Evolutionary conservation across 371 early-diverging fungal genomes (phyloP).

Genomic region (Rhizomucor pusillus): DNA sequence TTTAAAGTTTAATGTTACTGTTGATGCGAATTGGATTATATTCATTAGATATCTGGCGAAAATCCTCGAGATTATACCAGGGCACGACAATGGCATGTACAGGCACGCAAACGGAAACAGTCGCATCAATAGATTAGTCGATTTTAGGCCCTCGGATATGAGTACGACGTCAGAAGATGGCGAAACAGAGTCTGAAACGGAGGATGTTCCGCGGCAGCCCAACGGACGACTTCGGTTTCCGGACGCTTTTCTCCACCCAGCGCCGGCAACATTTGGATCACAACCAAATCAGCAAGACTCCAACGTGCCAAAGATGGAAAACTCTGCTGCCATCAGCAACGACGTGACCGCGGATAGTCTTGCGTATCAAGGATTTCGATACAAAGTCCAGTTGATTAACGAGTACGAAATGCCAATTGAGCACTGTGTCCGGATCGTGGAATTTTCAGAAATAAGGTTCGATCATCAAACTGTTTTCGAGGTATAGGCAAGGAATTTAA

Average conservation of each 20-base stretch:
- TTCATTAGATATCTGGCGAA: slow-evolving; percentile 29
- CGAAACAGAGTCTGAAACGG: slow-evolving; percentile 18
- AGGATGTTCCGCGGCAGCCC: slow-evolving; percentile 35
- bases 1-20: not conserved
- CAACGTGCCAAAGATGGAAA: slow-evolving; percentile 1
- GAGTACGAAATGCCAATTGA: slow-evolving; percentile 29
- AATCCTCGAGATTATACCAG: slow-evolving; percentile 29
- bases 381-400: slow-evolving; percentile 35
- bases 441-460: slow-evolving; percentile 20
- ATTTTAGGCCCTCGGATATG: not conserved
- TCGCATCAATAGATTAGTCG: slow-evolving; percentile 1
- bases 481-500: not conserved
- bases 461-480: not conserved
- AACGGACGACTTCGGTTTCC: slow-evolving; percentile 44
- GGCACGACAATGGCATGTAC: slow-evolving; percentile 4
- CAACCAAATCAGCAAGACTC: not conserved
- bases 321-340: not conserved
- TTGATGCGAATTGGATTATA: not conserved
- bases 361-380: slow-evolving; percentile 8
- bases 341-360: not conserved
- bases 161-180: slow-evolving; percentile 3
- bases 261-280: slow-evolving; percentile 11
- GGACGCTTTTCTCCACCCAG: slow-evolving; percentile 44
- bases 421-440: slow-evolving; percentile 26
- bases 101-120: slow-evolving; percentile 1